Conservation (phyloP, 2,329 filamentous ascomycete genomes). For the Fusarium miscanthi region DNA sequence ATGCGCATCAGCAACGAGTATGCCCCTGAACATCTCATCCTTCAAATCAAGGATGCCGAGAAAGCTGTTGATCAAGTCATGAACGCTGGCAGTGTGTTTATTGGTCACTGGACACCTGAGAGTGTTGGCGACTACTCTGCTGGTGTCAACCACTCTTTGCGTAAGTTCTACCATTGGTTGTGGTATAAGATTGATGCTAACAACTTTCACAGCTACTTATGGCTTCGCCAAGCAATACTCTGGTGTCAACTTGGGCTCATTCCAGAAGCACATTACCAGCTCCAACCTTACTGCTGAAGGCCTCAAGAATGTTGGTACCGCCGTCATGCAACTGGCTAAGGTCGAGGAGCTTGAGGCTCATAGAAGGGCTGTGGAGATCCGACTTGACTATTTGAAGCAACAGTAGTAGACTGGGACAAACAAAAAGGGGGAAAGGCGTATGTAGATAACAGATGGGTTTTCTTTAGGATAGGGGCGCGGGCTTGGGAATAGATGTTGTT, state of each 20-base stretch:
- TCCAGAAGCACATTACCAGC: conserved; percentile 98
- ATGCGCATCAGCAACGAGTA: conserved; percentile 91
- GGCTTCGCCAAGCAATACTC: conserved; percentile 99
- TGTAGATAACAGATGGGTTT: conserved; percentile 14
- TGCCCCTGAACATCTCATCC: conserved; percentile 94
- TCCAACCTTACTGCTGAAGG: conserved; percentile 89
- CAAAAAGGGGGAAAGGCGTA: conserved; percentile 23
- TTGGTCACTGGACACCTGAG: conserved; percentile 96
- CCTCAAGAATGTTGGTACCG: conserved; percentile 82
- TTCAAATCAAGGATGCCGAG: conserved; percentile 85
- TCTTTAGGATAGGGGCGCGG: conserved; percentile 15
- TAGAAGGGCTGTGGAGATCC: conserved; percentile 87
- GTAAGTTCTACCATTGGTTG: conserved; percentile 68
- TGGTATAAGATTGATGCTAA: conserved; percentile 23
- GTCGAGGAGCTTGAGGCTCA: conserved; percentile 97
- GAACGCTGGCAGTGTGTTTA: conserved; percentile 96
- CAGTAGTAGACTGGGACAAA: conserved; percentile 42
- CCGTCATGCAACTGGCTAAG: conserved; percentile 94
- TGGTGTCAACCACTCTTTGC: conserved; percentile 95
- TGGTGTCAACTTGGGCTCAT: conserved; percentile 94
- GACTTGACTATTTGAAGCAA: conserved; percentile 65
- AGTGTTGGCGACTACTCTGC: conserved; percentile 98
- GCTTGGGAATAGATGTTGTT: conserved; percentile 22
- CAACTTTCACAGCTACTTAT: conserved; percentile 78
- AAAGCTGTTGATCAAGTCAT: conserved; percentile 80